phyloP scores from a whole-genome alignment of 2,329 filamentous ascomycete species.

The Pleochaeta shiraiana region DNA sequence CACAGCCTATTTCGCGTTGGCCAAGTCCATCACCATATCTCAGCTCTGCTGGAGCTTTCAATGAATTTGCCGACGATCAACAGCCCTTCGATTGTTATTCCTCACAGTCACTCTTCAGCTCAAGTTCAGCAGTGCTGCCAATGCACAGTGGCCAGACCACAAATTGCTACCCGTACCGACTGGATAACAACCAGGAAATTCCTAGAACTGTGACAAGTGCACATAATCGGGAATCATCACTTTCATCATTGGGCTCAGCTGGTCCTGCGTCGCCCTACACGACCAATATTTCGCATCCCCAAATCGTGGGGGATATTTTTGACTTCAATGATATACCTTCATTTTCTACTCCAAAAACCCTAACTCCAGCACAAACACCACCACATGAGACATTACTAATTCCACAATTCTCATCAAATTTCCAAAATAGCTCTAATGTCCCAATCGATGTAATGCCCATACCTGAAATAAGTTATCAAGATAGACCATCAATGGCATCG shows the following conservation, averaged over 20 bases:
- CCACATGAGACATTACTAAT: slow-evolving; percentile 15
- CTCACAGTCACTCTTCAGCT: slow-evolving; percentile 7
- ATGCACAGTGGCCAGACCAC: background rate
- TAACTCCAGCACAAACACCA: slow-evolving; percentile 18
- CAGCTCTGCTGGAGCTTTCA: slow-evolving; percentile 8
- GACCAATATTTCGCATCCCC: slow-evolving; percentile 32
- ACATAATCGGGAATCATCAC: slow-evolving; percentile 37
- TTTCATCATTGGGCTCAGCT: slow-evolving; percentile 36
- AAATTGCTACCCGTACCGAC: background rate
- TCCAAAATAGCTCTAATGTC: slow-evolving; percentile 17
- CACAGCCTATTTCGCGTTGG: background rate
- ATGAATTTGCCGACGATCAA: slow-evolving; percentile 12
- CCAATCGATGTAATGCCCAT: slow-evolving; percentile 16
- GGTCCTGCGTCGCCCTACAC: slow-evolving; percentile 37
- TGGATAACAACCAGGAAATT: slow-evolving; percentile 17
- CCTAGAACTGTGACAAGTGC: slow-evolving; percentile 16
- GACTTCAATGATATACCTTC: slow-evolving; percentile 19
- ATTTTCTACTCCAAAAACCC: slow-evolving; percentile 14
- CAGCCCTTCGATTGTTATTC: slow-evolving; percentile 12
- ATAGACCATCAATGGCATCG: slow-evolving; percentile 28
- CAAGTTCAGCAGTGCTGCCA: background rate
- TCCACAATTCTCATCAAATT: slow-evolving; percentile 21
- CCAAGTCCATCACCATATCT: background rate
- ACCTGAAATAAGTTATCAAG: slow-evolving; percentile 14
- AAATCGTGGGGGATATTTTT: slow-evolving; percentile 28